Base-by-base conservation (phyloP, 768 basidiomycete species). In the Mycena kentingensis region DNA sequence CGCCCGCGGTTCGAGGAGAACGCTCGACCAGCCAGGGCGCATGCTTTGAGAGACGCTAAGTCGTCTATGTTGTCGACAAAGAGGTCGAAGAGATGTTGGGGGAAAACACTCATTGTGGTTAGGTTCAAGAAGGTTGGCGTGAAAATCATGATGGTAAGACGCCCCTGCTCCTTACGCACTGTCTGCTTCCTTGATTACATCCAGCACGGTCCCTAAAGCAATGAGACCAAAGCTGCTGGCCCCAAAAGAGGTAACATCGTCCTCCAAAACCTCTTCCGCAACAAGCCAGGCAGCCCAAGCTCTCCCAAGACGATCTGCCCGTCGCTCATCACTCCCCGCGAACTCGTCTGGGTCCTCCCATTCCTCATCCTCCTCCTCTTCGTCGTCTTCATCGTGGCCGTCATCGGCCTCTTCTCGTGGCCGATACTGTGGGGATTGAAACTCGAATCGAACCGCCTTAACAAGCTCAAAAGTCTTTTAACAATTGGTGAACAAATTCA, bases 151-250 rank as follows among this genome's bases (percentile, higher is more conserved):
- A n/a, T n/a, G n/a, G n/a, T n/a, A n/a, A n/a, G n/a, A n/a, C n/a
- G n/a, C n/a, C n/a, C n/a, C n/a, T n/a, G n/a, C n/a, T n/a, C n/a
- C n/a, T n/a, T n/a, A n/a, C n/a, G n/a, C n/a, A 4, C 51, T 42
- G 32, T 35, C 48, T 16, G 61, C 61, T 39, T 67, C 68, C 47
- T 73, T 75, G 22, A 74, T 48, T 26, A 71, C 53, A 15, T 78
- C 75, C 47, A 80, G 60, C 59, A 79, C 68, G 22, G 66, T 59
- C 11, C 73, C 73, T 56, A 80, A 49, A 18, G 75, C 77, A 16
- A 80, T 66, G 50, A 76, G 51, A 10, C 78, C 77, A 43, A 79
- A 80, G 56, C 75, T 76, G 54, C 71, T 70, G 6, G 73, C 63
- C 1, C 78, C 78, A 52, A 71, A 80, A 39, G 45, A 44, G 3